A percentile compares a stretch with the other conserved stretches of the same genome.
These are phyloP conservation scores for Fusarium sp. DNA, from an alignment of 2,329 filamentous ascomycete genomes.

Conservation along the genomic window DNA sequence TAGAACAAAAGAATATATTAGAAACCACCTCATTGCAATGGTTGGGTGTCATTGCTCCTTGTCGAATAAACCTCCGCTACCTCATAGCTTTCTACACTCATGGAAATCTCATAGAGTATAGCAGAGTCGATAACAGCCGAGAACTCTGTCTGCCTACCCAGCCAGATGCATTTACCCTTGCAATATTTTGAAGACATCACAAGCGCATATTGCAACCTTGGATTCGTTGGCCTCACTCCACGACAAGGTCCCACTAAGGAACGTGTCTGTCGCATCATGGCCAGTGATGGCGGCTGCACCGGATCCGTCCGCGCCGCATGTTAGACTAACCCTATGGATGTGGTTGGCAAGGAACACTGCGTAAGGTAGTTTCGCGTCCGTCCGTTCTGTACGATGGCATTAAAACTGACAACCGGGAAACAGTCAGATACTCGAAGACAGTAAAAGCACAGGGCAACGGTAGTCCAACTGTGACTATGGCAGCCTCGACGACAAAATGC, in stretches of 20 bases:
- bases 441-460: not conserved
- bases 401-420: not conserved
- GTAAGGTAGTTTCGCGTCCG: not conserved
- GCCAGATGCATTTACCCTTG: not conserved
- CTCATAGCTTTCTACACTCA: not conserved
- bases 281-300: constrained; percentile 22
- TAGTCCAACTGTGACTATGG: not conserved
- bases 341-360: constrained; percentile 8
- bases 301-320: constrained; percentile 25
- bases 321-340: constrained; percentile 2
- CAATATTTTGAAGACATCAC: not conserved
- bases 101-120: too few relatives aligned
- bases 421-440: not conserved
- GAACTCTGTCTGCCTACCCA: not conserved
- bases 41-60: not conserved
- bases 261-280: constrained; percentile 7
- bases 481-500: not conserved
- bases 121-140: not conserved
- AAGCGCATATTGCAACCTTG: not conserved
- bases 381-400: not conserved
- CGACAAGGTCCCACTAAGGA: constrained; percentile 5
- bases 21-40: not conserved
- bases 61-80: not conserved
- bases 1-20: constrained; percentile 17
- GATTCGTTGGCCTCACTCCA: constrained; percentile 1